These are phyloP conservation scores for Erythrophleum ivorense DNA, from an alignment of 331 rosid genomes.

Conservation along the genomic window DNA sequence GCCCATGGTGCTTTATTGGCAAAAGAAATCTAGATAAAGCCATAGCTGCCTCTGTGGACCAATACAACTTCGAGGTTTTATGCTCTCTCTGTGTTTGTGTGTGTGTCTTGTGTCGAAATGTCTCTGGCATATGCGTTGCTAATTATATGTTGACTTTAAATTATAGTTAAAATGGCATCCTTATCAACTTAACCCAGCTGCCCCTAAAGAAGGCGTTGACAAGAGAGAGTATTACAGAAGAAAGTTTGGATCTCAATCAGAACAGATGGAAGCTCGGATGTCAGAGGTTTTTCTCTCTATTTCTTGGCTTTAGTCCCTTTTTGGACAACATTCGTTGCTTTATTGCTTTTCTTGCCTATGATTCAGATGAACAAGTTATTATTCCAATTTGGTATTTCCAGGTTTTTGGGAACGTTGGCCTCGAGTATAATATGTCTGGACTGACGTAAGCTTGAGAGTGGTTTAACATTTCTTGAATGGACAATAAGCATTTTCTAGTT, in stretches of 20 bases:
- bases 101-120: not conserved
- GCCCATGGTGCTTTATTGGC: conserved; percentile 95
- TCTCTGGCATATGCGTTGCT: not conserved
- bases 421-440: conserved; percentile 67
- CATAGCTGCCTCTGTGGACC: conserved; percentile 63
- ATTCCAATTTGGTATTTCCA: conserved; percentile 46
- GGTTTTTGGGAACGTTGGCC: conserved; percentile 62
- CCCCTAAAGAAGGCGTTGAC: conserved; percentile 81
- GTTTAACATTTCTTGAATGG: conserved; percentile 26
- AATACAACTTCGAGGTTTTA: conserved; percentile 73
- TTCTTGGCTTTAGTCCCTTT: not conserved
- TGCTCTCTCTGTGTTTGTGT: not conserved
- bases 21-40: conserved; percentile 88
- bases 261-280: conserved; percentile 74
- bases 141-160: conserved; percentile 13
- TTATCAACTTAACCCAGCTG: conserved; percentile 71
- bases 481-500: conserved; percentile 19
- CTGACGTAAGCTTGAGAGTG: conserved; percentile 71
- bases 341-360: not conserved
- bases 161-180: conserved; percentile 86
- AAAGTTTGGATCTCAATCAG: conserved; percentile 70
- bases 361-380: conserved; percentile 25
- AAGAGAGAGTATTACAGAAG: conserved; percentile 64
- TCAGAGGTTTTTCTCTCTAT: conserved; percentile 54
- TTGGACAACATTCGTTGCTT: conserved; percentile 16